Evolutionary conservation across 1,284 basidiomycete genomes (phyloP).

Genomic region (Peniophora sp.): DNA sequence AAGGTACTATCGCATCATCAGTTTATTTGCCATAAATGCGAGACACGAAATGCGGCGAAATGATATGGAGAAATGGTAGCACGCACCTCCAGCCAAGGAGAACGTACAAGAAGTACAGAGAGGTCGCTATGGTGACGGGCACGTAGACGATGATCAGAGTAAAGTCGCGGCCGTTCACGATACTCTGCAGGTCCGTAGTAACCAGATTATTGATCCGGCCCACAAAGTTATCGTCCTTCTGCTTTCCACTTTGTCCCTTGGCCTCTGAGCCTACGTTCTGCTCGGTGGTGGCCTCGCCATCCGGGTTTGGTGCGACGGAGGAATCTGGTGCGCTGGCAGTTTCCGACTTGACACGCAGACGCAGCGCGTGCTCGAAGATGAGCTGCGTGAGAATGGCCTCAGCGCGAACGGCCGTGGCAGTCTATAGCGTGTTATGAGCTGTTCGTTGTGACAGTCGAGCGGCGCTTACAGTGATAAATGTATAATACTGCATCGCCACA

Average conservation of each 20-base stretch:
- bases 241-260: neutral
- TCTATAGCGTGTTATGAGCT: conserved; percentile 12
- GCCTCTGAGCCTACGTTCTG: neutral
- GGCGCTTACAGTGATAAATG: conserved; percentile 16
- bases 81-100: conserved; percentile 42
- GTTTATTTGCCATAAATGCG: too few species aligned
- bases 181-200: conserved; percentile 9
- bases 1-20: too few species aligned
- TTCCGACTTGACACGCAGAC: conserved; percentile 35
- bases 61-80: too few species aligned
- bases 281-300: too few species aligned
- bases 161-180: conserved; percentile 7
- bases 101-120: conserved; percentile 33
- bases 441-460: too few species aligned
- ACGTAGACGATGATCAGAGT: conserved; percentile 17
- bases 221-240: conserved; percentile 12
- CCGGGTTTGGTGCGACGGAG: too few species aligned
- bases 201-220: conserved; percentile 27
- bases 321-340: neutral
- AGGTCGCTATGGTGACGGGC: conserved; percentile 28
- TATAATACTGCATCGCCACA: conserved; percentile 29
- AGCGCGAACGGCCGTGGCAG: conserved; percentile 38
- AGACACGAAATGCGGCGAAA: neutral
- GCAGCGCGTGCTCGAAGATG: conserved; percentile 62
- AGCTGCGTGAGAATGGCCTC: conserved; percentile 65